Evolutionary conservation across 208 protist species (phyloP).

Genomic region (Jaenimonas drosophilae): DNA sequence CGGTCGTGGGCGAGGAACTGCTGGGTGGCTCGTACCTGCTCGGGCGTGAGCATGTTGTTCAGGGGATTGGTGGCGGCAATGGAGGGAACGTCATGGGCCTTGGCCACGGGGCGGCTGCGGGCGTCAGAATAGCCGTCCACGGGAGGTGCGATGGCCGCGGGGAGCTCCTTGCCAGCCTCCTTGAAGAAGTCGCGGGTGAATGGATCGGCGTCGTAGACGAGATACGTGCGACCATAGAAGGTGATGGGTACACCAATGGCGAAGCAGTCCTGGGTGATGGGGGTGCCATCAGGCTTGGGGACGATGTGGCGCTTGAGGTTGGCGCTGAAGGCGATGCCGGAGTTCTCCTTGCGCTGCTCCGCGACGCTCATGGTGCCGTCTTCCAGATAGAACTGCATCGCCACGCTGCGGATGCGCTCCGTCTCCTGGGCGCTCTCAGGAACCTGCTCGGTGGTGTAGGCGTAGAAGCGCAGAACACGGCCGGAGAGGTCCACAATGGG

Average conservation of each 20-base stretch:
- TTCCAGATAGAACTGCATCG: conserved; percentile 92
- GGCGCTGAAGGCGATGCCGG: conserved; percentile 88
- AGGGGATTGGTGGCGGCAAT: conserved; percentile 55
- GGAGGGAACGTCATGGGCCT: conserved; percentile 72
- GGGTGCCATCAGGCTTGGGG: conserved; percentile 52
- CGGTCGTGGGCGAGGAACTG: conserved; percentile 94
- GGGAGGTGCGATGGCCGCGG: conserved; percentile 39
- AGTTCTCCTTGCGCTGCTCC: conserved; percentile 92
- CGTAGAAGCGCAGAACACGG: conserved; percentile 91
- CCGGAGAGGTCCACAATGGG: conserved; percentile 38
- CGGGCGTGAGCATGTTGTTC: conserved; percentile 58
- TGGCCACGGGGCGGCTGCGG: conserved; percentile 27
- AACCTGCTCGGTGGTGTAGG: conserved; percentile 93
- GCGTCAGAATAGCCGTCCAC: conserved; percentile 59
- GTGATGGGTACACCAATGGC: conserved; percentile 80
- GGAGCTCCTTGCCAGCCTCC: conserved; percentile 41
- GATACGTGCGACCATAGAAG: conserved; percentile 92
- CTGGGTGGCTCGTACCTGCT: conserved; percentile 83
- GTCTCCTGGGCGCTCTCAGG: conserved; percentile 88
- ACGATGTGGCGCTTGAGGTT: conserved; percentile 91
- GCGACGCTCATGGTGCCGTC: conserved; percentile 95
- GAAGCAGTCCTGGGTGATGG: conserved; percentile 79
- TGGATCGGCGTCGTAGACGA: conserved; percentile 89
- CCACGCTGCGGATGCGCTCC: conserved; percentile 83
- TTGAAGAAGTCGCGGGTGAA: conserved; percentile 90